These are phyloP conservation scores for Aphanocladium album DNA, from an alignment of 2,329 filamentous ascomycete genomes.

Conservation along the genomic window DNA sequence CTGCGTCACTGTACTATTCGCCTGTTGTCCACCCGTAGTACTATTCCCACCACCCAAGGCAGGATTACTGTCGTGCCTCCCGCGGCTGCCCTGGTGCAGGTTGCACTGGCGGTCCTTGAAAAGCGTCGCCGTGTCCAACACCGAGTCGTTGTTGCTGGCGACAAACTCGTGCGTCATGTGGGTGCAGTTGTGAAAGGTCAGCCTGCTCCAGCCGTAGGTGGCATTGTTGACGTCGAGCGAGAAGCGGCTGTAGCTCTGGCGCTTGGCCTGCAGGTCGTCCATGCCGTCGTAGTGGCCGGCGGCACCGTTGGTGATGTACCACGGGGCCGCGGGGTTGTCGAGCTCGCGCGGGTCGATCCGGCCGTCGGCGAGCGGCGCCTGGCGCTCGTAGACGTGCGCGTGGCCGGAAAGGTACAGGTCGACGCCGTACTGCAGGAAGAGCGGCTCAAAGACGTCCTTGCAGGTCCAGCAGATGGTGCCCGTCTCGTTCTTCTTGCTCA, in stretches of 20 bases:
- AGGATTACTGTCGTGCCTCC: neutral
- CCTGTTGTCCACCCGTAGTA: neutral
- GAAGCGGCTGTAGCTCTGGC: constrained; percentile 20
- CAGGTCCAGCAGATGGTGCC: constrained; percentile 3
- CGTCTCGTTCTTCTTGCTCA: neutral
- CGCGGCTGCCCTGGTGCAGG: neutral
- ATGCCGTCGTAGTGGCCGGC: constrained; percentile 27
- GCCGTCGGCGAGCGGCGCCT: neutral
- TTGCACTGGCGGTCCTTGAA: constrained; percentile 14
- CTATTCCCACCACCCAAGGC: neutral
- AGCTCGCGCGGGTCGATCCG: neutral
- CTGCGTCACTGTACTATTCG: neutral
- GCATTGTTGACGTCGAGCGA: constrained; percentile 24
- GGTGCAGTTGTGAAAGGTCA: constrained; percentile 36
- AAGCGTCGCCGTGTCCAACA: constrained; percentile 27
- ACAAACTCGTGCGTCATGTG: constrained; percentile 35
- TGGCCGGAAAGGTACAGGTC: constrained; percentile 8
- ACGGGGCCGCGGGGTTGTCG: constrained; percentile 13
- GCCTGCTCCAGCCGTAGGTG: constrained; percentile 31
- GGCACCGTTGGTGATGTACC: constrained; percentile 26
- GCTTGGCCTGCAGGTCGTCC: constrained; percentile 13
- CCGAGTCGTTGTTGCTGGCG: constrained; percentile 24
- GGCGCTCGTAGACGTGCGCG: constrained; percentile 6
- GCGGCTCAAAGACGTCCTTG: constrained; percentile 7
- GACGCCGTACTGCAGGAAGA: constrained; percentile 5